Conservation (phyloP, 306 rosid genomes). For the Quercus wislizeni region DNA sequence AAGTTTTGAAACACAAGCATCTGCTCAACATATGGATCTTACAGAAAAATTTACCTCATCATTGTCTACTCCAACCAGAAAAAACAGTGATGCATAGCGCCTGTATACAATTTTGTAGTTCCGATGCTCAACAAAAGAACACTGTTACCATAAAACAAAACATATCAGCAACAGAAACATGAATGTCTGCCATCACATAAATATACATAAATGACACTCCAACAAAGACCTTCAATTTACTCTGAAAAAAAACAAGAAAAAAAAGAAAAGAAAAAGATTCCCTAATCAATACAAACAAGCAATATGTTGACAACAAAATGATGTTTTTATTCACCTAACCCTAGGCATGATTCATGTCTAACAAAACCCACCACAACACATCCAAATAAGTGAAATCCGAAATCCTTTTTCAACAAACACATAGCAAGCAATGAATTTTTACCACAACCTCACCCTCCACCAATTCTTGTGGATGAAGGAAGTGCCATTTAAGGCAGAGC, state of each 20-base stretch:
- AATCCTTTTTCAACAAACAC: background rate
- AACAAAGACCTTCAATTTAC: background rate
- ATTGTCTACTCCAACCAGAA: slow-evolving; percentile 93
- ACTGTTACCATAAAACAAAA: slow-evolving; percentile 49
- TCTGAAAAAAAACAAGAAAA: too few species aligned
- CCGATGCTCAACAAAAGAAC: slow-evolving; percentile 98
- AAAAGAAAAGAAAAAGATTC: background rate
- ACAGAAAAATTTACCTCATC: slow-evolving; percentile 57
- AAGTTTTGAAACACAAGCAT: background rate
- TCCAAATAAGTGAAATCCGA: background rate
- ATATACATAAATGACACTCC: background rate
- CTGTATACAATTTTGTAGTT: slow-evolving; percentile 94
- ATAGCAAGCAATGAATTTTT: background rate
- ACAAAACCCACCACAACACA: background rate
- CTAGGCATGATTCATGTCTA: background rate
- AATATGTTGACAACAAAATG: too few species aligned
- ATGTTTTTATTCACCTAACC: background rate
- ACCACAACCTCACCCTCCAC: background rate
- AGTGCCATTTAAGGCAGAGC: too few species aligned
- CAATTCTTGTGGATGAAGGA: too few species aligned
- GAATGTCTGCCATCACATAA: background rate
- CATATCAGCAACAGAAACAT: slow-evolving; percentile 21
- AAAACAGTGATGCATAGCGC: slow-evolving; percentile 92
- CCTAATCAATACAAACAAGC: background rate
- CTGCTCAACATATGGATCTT: slow-evolving; percentile 3